Base-by-base conservation (phyloP, 768 basidiomycete species). In the Amanita pseudoporphyria region DNA sequence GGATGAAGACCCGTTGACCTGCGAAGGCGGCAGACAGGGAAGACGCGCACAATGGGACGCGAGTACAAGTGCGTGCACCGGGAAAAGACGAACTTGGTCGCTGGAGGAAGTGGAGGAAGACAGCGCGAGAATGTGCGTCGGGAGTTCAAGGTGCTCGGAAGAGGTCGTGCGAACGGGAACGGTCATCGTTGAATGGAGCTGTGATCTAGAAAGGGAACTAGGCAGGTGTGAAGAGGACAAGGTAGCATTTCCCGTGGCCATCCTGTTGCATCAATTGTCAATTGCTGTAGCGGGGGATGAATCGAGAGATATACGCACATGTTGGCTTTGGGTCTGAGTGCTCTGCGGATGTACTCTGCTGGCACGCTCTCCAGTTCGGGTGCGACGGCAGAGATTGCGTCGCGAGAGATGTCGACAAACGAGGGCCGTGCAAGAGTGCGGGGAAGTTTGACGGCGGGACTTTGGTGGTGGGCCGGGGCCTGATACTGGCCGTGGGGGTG, bases 331-430 rank as follows among this genome's bases (percentile, higher is more conserved):
- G 70, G 57, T 5, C 69, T 62, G n/a, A 90, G 70, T 45, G 76
- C 73, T 49, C 77, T 71, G 45, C 80, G 78, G 51, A 89, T 77
- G 59, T 84, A 89, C 54, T 83, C 80, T 40, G 78, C 63, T 4
- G 86, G 83, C 3, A 85, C 75, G 51, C 72, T 73, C 13, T 65
- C 71, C 14, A 89, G 72, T 49, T 80, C 81, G 51, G 84, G 81
- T n/a, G 82, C 78, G 52, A 77, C 73, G n/a, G 81, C 78, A 2
- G 70, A 59, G 56, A 90, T 67, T 33, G 78, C 76, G 35, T 79
- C 78, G 40, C 71, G 67, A 33, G 78, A 71, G 35, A 86, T 73
- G 51, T 80, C 77, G 35, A 68, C 58, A 54, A 76, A 81, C 2
- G 71, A 64, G 4, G 87, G 85, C 9, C 84, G 77, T 28, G 75